Conservation (phyloP, 2,329 filamentous ascomycete genomes). For the Fusarium buharicum region DNA sequence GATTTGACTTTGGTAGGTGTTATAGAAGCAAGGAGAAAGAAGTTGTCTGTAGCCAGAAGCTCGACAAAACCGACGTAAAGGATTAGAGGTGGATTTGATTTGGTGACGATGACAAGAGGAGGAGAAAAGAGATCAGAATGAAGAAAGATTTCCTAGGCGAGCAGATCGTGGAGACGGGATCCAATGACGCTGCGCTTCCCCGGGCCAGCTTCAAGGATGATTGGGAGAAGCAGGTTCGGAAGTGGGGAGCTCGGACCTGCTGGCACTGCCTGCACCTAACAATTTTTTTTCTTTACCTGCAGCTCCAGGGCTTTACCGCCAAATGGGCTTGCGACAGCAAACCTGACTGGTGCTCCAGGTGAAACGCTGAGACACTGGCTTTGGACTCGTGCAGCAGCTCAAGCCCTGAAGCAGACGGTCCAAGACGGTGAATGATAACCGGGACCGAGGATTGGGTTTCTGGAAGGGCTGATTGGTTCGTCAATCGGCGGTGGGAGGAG, state of each 20-base stretch:
- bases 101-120: slow-evolving; percentile 21
- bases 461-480: slow-evolving; percentile 30
- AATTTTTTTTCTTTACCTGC: slow-evolving; percentile 26
- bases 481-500: slow-evolving; percentile 27
- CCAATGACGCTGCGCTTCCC: slow-evolving; percentile 43
- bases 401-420: no score
- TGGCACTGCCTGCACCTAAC: slow-evolving; percentile 1
- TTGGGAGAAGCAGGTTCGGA: slow-evolving; percentile 34
- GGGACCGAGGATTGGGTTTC: slow-evolving; percentile 17
- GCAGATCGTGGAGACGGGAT: slow-evolving; percentile 44
- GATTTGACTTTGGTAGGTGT: slow-evolving; percentile 20
- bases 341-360: slow-evolving; percentile 19
- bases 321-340: slow-evolving; percentile 35
- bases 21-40: not conserved
- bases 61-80: slow-evolving; percentile 9
- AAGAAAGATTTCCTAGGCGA: slow-evolving; percentile 41
- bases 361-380: slow-evolving; percentile 19
- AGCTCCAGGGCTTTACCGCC: not conserved
- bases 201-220: slow-evolving; percentile 34
- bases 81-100: slow-evolving; percentile 8
- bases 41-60: slow-evolving; percentile 7
- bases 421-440: slow-evolving; percentile 7
- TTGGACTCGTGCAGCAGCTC: slow-evolving; percentile 17
- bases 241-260: slow-evolving; percentile 42
- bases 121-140: slow-evolving; percentile 31